A percentile compares a stretch with the other conserved stretches of the same genome.
Conservation (phyloP, 2,329 filamentous ascomycete species). For the Trichoderma semiorbis region DNA sequence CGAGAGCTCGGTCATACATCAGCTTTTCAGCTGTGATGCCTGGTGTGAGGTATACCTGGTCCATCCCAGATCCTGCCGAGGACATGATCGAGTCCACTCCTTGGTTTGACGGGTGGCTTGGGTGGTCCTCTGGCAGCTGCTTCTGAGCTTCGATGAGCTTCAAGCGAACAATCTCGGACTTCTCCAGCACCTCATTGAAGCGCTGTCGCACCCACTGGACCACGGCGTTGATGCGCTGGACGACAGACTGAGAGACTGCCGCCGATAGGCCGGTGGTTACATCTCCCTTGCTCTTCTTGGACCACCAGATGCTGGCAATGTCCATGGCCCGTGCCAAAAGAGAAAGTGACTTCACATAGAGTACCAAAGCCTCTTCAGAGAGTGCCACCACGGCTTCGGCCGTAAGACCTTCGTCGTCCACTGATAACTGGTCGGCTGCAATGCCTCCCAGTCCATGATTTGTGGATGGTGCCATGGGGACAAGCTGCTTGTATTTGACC, state of each 20-base stretch:
- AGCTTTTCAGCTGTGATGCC: slow-evolving; percentile 93
- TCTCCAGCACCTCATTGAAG: slow-evolving; percentile 96
- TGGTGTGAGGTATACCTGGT: slow-evolving; percentile 78
- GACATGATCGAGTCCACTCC: slow-evolving; percentile 55
- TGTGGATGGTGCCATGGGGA: slow-evolving; percentile 77
- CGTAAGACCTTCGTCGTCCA: slow-evolving; percentile 73
- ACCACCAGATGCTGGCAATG: slow-evolving; percentile 90
- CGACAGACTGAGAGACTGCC: slow-evolving; percentile 47
- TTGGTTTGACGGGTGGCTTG: slow-evolving; percentile 79
- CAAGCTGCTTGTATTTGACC: slow-evolving; percentile 97
- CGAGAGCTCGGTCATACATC: slow-evolving; percentile 95
- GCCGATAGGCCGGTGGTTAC: slow-evolving; percentile 39
- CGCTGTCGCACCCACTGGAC: slow-evolving; percentile 93
- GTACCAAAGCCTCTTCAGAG: slow-evolving; percentile 89
- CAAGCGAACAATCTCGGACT: slow-evolving; percentile 88
- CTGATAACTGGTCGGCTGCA: slow-evolving; percentile 49
- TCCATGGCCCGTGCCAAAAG: slow-evolving; percentile 94
- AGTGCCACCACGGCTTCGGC: slow-evolving; percentile 80
- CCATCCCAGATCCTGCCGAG: slow-evolving; percentile 61
- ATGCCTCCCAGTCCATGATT: slow-evolving; percentile 66
- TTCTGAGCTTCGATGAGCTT: slow-evolving; percentile 85
- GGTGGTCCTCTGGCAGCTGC: slow-evolving; percentile 77
- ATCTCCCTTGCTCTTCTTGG: slow-evolving; percentile 68
- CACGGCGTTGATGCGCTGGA: slow-evolving; percentile 79
- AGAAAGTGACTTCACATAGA: slow-evolving; percentile 92